phyloP scores from a whole-genome alignment of 2,329 filamentous ascomycete genomes.

The Clarireedia hainanense region DNA sequence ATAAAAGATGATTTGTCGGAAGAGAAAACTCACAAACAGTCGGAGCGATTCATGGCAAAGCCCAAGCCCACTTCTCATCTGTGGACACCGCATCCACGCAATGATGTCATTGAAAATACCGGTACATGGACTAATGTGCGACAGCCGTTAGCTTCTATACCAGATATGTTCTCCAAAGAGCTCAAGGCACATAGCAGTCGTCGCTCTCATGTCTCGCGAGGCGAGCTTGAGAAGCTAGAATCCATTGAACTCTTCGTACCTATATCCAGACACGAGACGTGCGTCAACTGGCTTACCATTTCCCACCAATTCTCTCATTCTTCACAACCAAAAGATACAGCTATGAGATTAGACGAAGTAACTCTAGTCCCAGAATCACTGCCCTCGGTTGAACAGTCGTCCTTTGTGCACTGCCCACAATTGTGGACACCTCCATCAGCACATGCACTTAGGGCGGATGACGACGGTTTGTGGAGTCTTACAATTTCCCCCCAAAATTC shows the following conservation, averaged over 20 bases:
- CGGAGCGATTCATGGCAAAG: no score
- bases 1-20: no score
- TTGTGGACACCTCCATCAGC: no score
- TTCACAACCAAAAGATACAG: no score
- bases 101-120: background rate
- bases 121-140: background rate
- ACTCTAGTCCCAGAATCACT: no score
- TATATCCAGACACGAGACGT: background rate
- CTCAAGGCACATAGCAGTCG: background rate
- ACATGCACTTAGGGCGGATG: no score
- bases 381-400: no score
- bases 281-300: background rate
- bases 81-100: background rate
- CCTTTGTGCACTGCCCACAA: no score
- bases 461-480: slow-evolving; percentile 14
- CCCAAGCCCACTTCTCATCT: background rate
- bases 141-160: no score
- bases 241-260: background rate
- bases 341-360: no score
- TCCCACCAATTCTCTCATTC: background rate
- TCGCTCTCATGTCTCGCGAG: background rate
- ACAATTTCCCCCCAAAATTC: background rate
- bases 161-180: background rate
- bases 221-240: background rate
- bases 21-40: no score